Evolutionary conservation across 2,329 filamentous ascomycete genomes (phyloP), one percentile per base, ranked within the genome.

Genomic region (Aspergillus versicolor): DNA sequence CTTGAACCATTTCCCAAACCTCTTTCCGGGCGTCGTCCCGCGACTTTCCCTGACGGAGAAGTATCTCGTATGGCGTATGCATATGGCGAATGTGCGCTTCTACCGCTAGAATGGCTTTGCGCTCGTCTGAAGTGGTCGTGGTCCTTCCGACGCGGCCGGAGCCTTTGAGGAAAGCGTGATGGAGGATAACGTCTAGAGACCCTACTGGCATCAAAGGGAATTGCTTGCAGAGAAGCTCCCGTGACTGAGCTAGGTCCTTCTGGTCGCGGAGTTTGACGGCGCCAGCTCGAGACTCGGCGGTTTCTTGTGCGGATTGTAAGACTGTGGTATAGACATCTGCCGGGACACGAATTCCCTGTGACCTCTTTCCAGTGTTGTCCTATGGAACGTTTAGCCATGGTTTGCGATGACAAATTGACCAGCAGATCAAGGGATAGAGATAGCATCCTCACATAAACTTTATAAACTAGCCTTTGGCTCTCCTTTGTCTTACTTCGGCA

Each of bases 311-410:
- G 38, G 70, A 66, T 27, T 65, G 52, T 19, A 74, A 66, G 13
- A 82, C 78, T 8, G 68, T 59, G 6, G 63, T 53, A 53, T 79
- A 63, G 21, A 81, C 72, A 6, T 65, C 63, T 15, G 60, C 62
- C 0, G 78, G 79, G 3, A 79, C 72, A 40, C 77, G 75, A 19
- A 82, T 69, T 13, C 80, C 80, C 15, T 78, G 59, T 30, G 63
- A 63, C 30, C 59, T 65, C 55, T 71, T 73, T 32, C 66, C 70
- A 37, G 63, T 52, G 42, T 64, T 65, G 57, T 72, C 58, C 71
- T 72, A 52, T 12, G 17, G n/a, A 38, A 34, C 34, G 32, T 58
- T 24, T 17, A 19, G 48, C 24, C 17, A 46, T 8, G 30, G 30
- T 2, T 19, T 21, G 9, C 22, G n/a, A 38, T 38, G 15, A 21